Conservation (phyloP, 2,329 filamentous ascomycete genomes). For the Calonectria fujianensis region DNA sequence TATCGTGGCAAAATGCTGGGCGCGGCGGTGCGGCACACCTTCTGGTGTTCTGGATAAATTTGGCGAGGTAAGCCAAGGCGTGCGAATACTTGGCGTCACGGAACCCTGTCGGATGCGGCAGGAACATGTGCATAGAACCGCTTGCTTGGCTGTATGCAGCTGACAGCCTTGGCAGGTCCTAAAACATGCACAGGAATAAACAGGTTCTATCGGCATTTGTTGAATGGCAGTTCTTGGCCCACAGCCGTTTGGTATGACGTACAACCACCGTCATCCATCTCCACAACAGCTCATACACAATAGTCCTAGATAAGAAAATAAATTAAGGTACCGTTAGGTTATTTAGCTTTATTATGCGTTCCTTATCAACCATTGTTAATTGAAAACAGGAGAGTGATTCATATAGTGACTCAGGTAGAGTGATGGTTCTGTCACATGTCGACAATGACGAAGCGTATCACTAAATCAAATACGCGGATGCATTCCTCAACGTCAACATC, state of each 20-base stretch:
- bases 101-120: background rate
- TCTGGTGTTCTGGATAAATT: background rate
- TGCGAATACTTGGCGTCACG: background rate
- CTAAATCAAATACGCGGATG: background rate
- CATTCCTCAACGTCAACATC: background rate
- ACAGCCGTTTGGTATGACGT: background rate
- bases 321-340: background rate
- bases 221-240: background rate
- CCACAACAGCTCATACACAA: background rate
- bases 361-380: background rate
- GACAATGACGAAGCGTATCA: background rate
- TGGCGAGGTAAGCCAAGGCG: background rate
- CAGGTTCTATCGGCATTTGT: background rate
- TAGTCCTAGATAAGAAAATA: background rate
- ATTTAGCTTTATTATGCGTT: background rate
- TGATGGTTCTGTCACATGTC: background rate
- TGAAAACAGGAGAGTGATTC: background rate
- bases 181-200: background rate
- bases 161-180: background rate
- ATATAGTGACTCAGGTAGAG: background rate
- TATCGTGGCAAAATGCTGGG: conserved; percentile 4
- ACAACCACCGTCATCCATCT: background rate
- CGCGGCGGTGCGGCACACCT: background rate
- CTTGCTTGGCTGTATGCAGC: background rate
- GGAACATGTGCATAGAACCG: background rate